Conservation (phyloP, 306 rosid genomes). For the Quercus gilva region DNA sequence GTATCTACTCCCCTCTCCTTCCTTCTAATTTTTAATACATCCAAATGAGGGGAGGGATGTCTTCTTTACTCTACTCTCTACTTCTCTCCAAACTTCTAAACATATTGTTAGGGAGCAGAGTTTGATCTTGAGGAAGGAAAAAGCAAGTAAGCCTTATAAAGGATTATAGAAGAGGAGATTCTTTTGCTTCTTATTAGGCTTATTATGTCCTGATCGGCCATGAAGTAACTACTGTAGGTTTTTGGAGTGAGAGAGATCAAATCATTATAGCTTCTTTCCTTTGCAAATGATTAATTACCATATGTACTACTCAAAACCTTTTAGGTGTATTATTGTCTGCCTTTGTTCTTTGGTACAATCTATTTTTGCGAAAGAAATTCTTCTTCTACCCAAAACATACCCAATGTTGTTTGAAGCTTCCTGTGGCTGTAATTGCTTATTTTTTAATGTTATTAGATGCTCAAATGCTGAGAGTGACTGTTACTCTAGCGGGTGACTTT, state of each 20-base stretch:
- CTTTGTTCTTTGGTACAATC: neutral
- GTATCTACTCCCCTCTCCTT: too few species aligned
- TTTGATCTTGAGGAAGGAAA: neutral
- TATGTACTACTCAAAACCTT: neutral
- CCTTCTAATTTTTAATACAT: too few species aligned
- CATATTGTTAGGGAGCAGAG: neutral
- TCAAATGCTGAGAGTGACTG: neutral
- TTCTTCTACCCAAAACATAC: neutral
- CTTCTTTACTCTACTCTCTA: too few species aligned
- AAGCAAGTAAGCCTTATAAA: neutral
- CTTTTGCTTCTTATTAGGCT: neutral
- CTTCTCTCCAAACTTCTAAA: too few species aligned
- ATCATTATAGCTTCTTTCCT: neutral
- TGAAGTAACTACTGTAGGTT: neutral
- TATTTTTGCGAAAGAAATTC: neutral
- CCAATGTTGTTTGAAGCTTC: neutral
- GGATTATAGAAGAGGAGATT: neutral
- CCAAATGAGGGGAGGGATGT: too few species aligned
- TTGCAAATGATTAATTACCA: neutral
- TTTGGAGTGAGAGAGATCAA: neutral
- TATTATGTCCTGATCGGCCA: neutral
- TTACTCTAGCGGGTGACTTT: neutral
- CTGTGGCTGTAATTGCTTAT: neutral
- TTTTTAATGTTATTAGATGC: neutral
- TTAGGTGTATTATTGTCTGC: neutral